Base-by-base conservation (phyloP, 352 stramenopile species). In the Globisporangium canariense region DNA sequence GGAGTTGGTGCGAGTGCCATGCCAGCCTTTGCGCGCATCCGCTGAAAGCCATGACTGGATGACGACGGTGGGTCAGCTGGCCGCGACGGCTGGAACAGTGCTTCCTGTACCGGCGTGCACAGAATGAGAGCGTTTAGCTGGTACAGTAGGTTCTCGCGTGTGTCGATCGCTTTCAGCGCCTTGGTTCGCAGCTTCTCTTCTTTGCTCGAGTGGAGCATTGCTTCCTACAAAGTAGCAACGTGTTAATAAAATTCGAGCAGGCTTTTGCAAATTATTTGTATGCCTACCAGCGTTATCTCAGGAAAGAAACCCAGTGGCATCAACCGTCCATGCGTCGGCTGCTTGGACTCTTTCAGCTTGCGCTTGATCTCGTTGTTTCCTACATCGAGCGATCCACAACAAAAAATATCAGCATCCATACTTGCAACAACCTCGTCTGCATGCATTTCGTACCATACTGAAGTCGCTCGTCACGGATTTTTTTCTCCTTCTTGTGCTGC, bases 161-260 rank as follows among this genome's bases (percentile, higher is more conserved):
- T 58, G 43, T 90, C 82, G 22, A 93, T 91, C 20, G 71, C 65
- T 64, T 87, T 84, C 32, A 93, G 65, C 16, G 87, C 80, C 40
- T 87, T 89, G 53, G 85, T 79, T 1, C 81, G 78, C n/a, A 93
- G 68, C 50, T 83, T 91, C 36, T 90, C 83, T 67, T 89, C 81
- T 49, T 81, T 90, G 8, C 60, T 82, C 6, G 76, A 50, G 16
- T 60, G 38, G 2, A 55, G 61, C 16, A 70, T 64, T 20, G 58
- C 51, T 18, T 76, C 69, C 67, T 78, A 47, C 20, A 51, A 58
- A 1, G 49, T 13, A 18, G 25, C 34, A 57, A 55, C 2, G 9
- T 28, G 46, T 46, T 13, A 38, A 1, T 20, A 18, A 25, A 25
- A 1, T n/a, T 6, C 30, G 16, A 41, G 20, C 22, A n/a, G 1